A percentile compares a stretch with the other conserved stretches of the same genome.
Conservation (phyloP, 2,329 filamentous ascomycete species). For the Calonectria crousiana region DNA sequence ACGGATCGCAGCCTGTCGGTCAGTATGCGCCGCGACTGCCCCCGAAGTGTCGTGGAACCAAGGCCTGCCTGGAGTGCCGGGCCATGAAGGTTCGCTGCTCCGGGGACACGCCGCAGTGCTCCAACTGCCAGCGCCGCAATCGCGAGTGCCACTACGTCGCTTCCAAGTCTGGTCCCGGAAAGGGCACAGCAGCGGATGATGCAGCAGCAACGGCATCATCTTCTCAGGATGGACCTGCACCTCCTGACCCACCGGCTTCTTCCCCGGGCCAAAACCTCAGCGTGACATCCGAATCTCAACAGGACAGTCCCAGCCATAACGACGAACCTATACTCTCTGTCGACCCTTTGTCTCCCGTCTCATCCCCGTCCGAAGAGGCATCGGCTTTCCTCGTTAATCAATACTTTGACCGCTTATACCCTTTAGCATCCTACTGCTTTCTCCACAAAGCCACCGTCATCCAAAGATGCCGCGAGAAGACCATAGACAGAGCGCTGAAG, state of each 20-base stretch:
- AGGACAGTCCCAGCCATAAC: not conserved
- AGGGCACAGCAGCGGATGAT: not conserved
- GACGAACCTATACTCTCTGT: not conserved
- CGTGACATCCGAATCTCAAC: constrained; percentile 30
- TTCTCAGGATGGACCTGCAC: constrained; percentile 27
- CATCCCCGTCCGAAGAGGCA: constrained; percentile 34
- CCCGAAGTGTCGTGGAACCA: constrained; percentile 43
- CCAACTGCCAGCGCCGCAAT: constrained; percentile 42
- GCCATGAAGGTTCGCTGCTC: constrained; percentile 46
- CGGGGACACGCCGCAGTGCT: constrained; percentile 40
- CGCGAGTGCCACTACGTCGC: constrained; percentile 37
- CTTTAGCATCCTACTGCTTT: constrained; percentile 40
- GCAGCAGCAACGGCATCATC: constrained; percentile 2
- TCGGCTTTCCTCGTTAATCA: constrained; percentile 31
- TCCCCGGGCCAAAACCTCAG: constrained; percentile 32
- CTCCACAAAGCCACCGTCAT: constrained; percentile 42
- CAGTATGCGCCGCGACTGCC: constrained; percentile 40
- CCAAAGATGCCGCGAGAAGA: constrained; percentile 41
- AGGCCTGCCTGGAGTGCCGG: constrained; percentile 42
- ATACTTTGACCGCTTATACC: constrained; percentile 42
- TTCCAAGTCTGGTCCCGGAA: constrained; percentile 28
- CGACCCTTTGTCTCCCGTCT: not conserved
- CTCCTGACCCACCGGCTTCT: not conserved
- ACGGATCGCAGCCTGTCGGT: constrained; percentile 37
- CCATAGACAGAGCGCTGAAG: constrained; percentile 41